Evolutionary conservation across 306 rosid species (phyloP), one percentile per base, ranked within the genome.

Genomic region (Ochetophila trinervis): DNA sequence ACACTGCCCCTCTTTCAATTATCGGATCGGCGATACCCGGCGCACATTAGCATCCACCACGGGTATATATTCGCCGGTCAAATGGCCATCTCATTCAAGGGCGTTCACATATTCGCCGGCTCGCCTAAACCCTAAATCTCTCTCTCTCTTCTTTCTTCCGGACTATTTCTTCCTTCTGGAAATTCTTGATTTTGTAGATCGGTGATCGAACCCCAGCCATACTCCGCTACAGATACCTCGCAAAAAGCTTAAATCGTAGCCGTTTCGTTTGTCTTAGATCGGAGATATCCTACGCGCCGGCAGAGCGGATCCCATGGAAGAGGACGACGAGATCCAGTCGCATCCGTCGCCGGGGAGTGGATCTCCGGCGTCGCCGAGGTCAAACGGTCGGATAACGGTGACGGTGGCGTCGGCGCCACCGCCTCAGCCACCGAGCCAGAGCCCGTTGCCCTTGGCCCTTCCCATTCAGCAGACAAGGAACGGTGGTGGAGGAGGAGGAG

Each of bases 251-350:
- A 18, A 12, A 58, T 21, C 40, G 49, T 55, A 6, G 9, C 7
- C 3, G 52, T 20, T 58, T 15, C 12, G 18, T 24, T 45, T 18
- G 5, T 24, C 23, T 52, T 66, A 59, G 83, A 82, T 80, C 89
- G 82, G 81, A 69, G 73, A 17, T 8, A 1, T 53, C 7, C 8
- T 12, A 58, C 50, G 45, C 63, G 24, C n/a, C n/a, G n/a, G n/a
- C n/a, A n/a, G n/a, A n/a, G n/a, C n/a, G n/a, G 47, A 1, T 15
- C 42, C 62, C 27, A 88, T 91, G 96, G 92, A 92, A 50, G 97
- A 86, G 34, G 98, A 89, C 53, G 95, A 89, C 42, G 95, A 92
- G 88, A 89, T 89, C 87, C 96, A 74, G 51, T 87, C 91, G 0
- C 77, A 77, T 40, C 77, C 68, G 6, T 85, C 98, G n/a, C 87